Conservation (phyloP, 2,329 filamentous ascomycete genomes). For the Colletotrichum abscissum region DNA sequence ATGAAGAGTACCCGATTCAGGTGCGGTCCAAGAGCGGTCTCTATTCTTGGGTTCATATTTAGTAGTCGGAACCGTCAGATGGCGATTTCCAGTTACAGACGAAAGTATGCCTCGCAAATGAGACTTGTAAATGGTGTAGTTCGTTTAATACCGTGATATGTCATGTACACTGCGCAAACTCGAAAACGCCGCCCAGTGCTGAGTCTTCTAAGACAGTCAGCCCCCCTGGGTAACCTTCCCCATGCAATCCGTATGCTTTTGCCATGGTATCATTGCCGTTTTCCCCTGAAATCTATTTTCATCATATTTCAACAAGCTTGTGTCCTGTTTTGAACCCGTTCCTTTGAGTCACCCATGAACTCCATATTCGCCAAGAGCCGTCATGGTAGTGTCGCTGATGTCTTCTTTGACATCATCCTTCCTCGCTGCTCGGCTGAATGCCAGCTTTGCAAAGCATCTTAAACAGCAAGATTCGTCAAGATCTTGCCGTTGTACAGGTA, state of each 20-base stretch:
- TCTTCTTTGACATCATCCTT: neutral
- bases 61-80: neutral
- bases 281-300: conserved; percentile 13
- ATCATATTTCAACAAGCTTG: neutral
- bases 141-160: neutral
- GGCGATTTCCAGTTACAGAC: neutral
- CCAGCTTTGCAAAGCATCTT: neutral
- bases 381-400: neutral
- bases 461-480: neutral
- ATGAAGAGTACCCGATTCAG: neutral
- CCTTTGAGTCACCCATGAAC: conserved; percentile 5
- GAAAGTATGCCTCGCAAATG: neutral
- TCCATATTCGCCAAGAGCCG: neutral
- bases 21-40: neutral
- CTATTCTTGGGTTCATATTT: neutral
- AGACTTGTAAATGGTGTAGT: conserved; percentile 16
- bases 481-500: neutral
- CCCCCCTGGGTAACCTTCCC: neutral
- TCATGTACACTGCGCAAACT: neutral
- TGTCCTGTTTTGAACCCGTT: conserved; percentile 1
- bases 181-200: conserved; percentile 12
- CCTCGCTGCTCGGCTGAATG: neutral
- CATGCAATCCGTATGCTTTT: conserved; percentile 35
- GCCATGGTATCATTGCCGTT: conserved; percentile 25
- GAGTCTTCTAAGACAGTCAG: neutral